These are phyloP conservation scores for Sanghuangporus weigelae DNA, from an alignment of 1,284 basidiomycete species.

Conservation along the genomic window DNA sequence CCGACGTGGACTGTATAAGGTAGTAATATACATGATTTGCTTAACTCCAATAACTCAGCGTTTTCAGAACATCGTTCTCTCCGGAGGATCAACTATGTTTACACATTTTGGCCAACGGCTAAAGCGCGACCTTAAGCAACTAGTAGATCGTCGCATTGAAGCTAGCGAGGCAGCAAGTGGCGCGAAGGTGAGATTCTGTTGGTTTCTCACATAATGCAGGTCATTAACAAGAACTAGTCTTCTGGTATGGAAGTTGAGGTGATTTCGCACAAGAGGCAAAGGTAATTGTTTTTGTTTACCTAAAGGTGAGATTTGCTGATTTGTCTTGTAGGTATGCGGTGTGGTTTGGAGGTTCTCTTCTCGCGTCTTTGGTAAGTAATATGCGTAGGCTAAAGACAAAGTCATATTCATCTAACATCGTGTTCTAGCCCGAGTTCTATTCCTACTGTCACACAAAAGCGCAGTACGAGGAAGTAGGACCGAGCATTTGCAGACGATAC, in stretches of 20 bases:
- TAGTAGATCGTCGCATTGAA: slow-evolving; percentile 90
- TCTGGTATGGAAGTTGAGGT: slow-evolving; percentile 96
- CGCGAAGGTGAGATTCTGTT: slow-evolving; percentile 38
- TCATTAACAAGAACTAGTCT: slow-evolving; percentile 47
- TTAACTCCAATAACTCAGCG: background rate
- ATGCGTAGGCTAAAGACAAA: slow-evolving; percentile 16
- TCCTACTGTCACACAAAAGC: slow-evolving; percentile 96
- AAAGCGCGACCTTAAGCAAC: slow-evolving; percentile 90
- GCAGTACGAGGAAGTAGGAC: slow-evolving; percentile 96
- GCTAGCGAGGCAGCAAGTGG: slow-evolving; percentile 75
- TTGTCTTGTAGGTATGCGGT: slow-evolving; percentile 74
- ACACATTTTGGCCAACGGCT: slow-evolving; percentile 95
- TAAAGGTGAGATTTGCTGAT: slow-evolving; percentile 2
- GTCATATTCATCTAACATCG: background rate
- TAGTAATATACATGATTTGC: slow-evolving; percentile 24
- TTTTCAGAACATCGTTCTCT: slow-evolving; percentile 83
- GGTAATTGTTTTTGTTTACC: slow-evolving; percentile 38
- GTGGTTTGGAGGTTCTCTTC: slow-evolving; percentile 95
- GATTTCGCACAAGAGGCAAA: slow-evolving; percentile 96
- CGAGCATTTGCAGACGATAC: slow-evolving; percentile 92
- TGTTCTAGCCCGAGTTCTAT: slow-evolving; percentile 86
- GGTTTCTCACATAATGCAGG: background rate
- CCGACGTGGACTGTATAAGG: slow-evolving; percentile 91
- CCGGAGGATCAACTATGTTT: slow-evolving; percentile 97
- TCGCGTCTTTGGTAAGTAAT: slow-evolving; percentile 79